Evolutionary conservation across 345 rosid species (phyloP), one percentile per base, ranked within the genome.

Genomic region (Salix viminalis): DNA sequence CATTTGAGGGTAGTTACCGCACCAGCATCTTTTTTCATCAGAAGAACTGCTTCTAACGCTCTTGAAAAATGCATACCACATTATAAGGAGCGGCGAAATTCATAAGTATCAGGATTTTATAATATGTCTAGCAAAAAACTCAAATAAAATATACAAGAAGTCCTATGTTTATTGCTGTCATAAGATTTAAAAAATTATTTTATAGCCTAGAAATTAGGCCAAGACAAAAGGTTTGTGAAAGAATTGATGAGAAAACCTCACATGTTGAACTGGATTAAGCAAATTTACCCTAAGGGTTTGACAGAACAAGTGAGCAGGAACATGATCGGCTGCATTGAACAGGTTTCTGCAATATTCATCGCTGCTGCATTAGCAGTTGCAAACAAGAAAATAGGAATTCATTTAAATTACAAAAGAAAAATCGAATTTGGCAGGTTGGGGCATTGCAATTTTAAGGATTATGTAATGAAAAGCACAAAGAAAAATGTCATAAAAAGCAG

Each of bases 261-360:
- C 62, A 56, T n/a, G 26, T 3, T 56, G 26, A n/a, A 3, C 23
- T 24, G 10, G 24, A 56, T 56, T 9, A n/a, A 56, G 62, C 62
- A 56, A 56, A 56, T n/a, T 21, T 56, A 56, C 14, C 23, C 2
- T 8, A 8, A n/a, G 28, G 62, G 0, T 56, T 56, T 56, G 26
- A 56, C 23, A n/a, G n/a, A 56, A n/a, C 28, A 9, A 56, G 24
- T n/a, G 26, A n/a, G 84, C 70, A 19, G 99, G 98, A 77, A 85
- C 85, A 73, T 96, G 97, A 81, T 86, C 88, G 23, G 79, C 80
- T 37, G 87, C 93, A 77, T 86, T 77, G 50, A 32, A 32, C 34
- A 32, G 34, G 34, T 32, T 32, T 32, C 34, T 32, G 34, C 34
- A 32, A 32, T 32, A 32, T 32, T 32, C 32, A 2, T 32, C 32